phyloP scores from a whole-genome alignment of 2,329 filamentous ascomycete species.

The Calonectria hongkongensis region DNA sequence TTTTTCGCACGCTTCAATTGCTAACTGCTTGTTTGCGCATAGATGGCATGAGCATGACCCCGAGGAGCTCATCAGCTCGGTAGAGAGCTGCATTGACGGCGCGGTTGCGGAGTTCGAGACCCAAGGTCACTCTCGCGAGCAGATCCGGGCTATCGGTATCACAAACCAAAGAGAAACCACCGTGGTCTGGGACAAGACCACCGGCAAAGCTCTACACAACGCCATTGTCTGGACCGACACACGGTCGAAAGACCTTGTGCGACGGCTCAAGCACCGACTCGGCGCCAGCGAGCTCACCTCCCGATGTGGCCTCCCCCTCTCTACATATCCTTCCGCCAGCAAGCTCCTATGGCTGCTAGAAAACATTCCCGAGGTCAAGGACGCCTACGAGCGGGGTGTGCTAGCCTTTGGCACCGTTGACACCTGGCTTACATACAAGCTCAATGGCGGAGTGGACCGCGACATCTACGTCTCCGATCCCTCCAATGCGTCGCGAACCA shows the following conservation, averaged over 20 bases:
- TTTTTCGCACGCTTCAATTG: neutral
- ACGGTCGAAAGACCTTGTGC: slow-evolving; percentile 82
- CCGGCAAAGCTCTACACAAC: slow-evolving; percentile 85
- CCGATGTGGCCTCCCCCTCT: slow-evolving; percentile 85
- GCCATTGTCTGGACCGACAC: slow-evolving; percentile 92
- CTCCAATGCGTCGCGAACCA: slow-evolving; percentile 84
- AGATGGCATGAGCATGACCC: slow-evolving; percentile 93
- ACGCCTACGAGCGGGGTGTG: slow-evolving; percentile 82
- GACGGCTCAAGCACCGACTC: slow-evolving; percentile 80
- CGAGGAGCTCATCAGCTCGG: slow-evolving; percentile 82
- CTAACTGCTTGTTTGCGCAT: neutral
- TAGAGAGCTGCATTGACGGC: slow-evolving; percentile 84
- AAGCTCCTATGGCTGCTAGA: slow-evolving; percentile 87
- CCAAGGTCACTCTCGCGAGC: slow-evolving; percentile 78
- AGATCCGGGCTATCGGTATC: slow-evolving; percentile 86
- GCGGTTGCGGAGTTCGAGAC: slow-evolving; percentile 81
- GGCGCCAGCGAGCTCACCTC: slow-evolving; percentile 80
- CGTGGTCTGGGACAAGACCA: slow-evolving; percentile 85
- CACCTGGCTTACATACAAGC: slow-evolving; percentile 86
- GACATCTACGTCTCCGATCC: slow-evolving; percentile 85
- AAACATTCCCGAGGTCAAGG: slow-evolving; percentile 79
- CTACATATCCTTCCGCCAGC: slow-evolving; percentile 87
- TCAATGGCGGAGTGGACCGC: slow-evolving; percentile 81
- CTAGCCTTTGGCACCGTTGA: slow-evolving; percentile 89
- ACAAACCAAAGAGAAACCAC: slow-evolving; percentile 91